Evolutionary conservation across 208 protist genomes (phyloP).

Genomic region (Crithidia brevicula): DNA sequence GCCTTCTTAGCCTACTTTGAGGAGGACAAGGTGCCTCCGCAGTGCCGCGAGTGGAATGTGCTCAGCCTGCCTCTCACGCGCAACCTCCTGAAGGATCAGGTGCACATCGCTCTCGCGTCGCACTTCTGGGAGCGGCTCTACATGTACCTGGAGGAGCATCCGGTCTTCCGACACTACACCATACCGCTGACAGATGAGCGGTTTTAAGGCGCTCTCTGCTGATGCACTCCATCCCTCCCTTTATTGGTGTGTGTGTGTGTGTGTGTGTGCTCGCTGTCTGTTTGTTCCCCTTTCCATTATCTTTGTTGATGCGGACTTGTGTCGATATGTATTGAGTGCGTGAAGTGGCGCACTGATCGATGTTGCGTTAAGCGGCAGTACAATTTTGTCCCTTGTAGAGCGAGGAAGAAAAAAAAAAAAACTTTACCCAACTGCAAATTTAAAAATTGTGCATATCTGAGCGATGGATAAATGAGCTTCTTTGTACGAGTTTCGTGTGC

Average conservation of each 20-base stretch:
- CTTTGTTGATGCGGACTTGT: too few relatives aligned
- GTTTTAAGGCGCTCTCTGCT: slow-evolving; percentile 13
- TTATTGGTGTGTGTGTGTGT: background rate
- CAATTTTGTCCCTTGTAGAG: too few relatives aligned
- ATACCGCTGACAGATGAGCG: slow-evolving; percentile 49
- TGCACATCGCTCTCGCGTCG: slow-evolving; percentile 77
- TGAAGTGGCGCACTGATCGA: too few relatives aligned
- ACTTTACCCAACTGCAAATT: too few relatives aligned
- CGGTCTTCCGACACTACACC: slow-evolving; percentile 78
- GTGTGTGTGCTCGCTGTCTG: too few relatives aligned
- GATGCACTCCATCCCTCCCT: background rate
- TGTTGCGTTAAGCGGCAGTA: too few relatives aligned
- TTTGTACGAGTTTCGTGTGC: too few relatives aligned
- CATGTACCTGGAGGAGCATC: slow-evolving; percentile 78
- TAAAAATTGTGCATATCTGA: too few relatives aligned
- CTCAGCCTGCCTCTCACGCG: slow-evolving; percentile 74
- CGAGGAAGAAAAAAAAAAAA: too few relatives aligned
- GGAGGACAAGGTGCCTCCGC: slow-evolving; percentile 81
- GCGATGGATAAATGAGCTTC: too few relatives aligned
- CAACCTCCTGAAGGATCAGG: slow-evolving; percentile 72
- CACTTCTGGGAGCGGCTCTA: slow-evolving; percentile 88
- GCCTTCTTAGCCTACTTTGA: slow-evolving; percentile 91
- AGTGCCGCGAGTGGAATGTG: slow-evolving; percentile 80
- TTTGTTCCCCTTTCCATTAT: too few relatives aligned
- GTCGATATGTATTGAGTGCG: too few relatives aligned